Evolutionary conservation across 1,139 yeast species (phyloP).

Genomic region (Pichia sp.): DNA sequence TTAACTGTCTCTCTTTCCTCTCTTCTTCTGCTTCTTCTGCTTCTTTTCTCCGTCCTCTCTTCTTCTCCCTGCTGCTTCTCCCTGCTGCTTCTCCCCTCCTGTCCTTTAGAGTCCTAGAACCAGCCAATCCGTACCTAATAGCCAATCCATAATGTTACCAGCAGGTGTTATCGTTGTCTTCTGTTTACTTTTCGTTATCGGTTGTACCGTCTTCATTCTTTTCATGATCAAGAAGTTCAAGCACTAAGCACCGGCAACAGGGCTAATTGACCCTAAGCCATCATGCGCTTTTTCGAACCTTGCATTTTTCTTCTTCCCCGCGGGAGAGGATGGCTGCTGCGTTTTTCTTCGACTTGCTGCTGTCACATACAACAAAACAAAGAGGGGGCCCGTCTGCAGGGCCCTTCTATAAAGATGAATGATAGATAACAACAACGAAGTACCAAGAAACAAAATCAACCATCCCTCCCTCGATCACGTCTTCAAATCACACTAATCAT

Average conservation of each 20-base stretch:
- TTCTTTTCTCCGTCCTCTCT: not conserved
- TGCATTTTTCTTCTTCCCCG: too few relatives aligned
- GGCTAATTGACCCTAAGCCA: too few relatives aligned
- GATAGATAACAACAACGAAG: too few relatives aligned
- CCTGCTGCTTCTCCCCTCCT: not conserved
- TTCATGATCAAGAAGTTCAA: constrained; percentile 30
- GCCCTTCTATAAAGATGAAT: too few relatives aligned
- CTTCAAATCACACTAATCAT: not conserved
- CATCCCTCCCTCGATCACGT: not conserved
- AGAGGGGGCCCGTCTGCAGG: too few relatives aligned
- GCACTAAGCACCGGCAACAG: constrained; percentile 24
- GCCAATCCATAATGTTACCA: constrained; percentile 30
- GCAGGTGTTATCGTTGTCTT: constrained; percentile 38
- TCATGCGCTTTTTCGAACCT: too few relatives aligned
- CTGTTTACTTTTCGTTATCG: constrained; percentile 34
- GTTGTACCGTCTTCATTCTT: constrained; percentile 28
- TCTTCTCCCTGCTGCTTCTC: not conserved
- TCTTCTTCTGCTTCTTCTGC: not conserved
- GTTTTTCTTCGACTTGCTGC: too few relatives aligned
- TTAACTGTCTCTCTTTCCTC: not conserved
- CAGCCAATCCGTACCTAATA: not conserved
- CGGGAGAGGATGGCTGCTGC: too few relatives aligned
- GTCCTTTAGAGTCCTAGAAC: not conserved
- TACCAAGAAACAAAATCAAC: not conserved
- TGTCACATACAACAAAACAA: too few relatives aligned